Base-by-base conservation (phyloP, 2,329 filamentous ascomycete species). In the Penicillium crustosum region DNA sequence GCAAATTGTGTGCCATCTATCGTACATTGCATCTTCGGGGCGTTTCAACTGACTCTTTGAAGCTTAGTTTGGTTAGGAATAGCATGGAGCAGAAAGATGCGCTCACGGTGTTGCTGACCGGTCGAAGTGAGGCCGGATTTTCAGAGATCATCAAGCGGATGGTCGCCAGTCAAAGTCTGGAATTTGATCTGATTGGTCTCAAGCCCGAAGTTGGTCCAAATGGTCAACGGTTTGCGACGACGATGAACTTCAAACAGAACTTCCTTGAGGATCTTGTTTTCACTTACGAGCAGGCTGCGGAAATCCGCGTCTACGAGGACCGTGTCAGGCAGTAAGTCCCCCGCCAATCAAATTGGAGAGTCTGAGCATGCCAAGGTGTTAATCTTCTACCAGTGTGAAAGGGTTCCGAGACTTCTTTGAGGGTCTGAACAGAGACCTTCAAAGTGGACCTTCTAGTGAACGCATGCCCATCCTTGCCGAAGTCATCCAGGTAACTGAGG, bases 211-310 rank as follows among this genome's bases (percentile, higher is more conserved):
- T 89, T 59, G 89, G 91, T 6, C 94, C 93, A 2, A 86, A 85
- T 57, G 89, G 89, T 65, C 87, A 96, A 75, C 83, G 82, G 21
- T 95, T 97, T 71, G 73, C 79, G 51, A 91, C 82, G 68, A 99
- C 94, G 3, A 94, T 97, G 87, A 79, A 85, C 27, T 99, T 96
- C 82, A 99, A 99, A 79, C 90, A 96, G 71, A 81, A 86, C 39
- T 91, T 97, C 67, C 83, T 99, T 29, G 83, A 86, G 61, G 84
- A 89, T 25, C 78, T 97, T 53, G 85, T 97, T 77, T 87, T 91
- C 75, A 97, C 93, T 29, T 97, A 97, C 77, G 85, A 82, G 61
- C 75, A 86, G 42, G 91, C 93, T 4, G 84, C 88, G n/a, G 92
- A 96, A 68, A 88, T 97, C 54, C 86, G 82, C 38, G 78, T 88